Base-by-base conservation (phyloP, 768 basidiomycete species). In the Suillus tomentosus region DNA sequence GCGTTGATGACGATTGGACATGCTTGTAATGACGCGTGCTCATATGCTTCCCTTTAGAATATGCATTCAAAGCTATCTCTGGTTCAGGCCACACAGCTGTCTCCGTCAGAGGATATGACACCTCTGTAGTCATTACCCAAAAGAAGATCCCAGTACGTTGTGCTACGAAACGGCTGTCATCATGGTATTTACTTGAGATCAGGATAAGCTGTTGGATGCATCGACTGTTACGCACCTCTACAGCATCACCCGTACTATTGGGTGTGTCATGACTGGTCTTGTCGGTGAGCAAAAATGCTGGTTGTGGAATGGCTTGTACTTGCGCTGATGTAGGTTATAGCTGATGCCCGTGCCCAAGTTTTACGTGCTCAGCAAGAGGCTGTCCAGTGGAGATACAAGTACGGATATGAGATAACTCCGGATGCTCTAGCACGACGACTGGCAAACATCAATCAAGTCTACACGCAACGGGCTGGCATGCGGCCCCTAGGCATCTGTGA, bases 41-140 rank as follows among this genome's bases (percentile, higher is more conserved):
- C 65, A 64, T 36, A 24, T 27, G 62, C 62, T 66, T 40, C 61
- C 60, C 36, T 60, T 14, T 66, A 98, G 96, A 99, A 81, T 99
- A 99, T 84, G 96, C 97, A 34, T 99, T 99, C 89, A 99, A 99
- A 79, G 97, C 97, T 56, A 98, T 99, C 76, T 94, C 95, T 66
- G 95, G 94, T 62, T 95, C 95, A 1, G 96, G 95, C 1, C 94
- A 98, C 72, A 99, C 97, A 2, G 88, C 96, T 1, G 85, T 99
- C 59, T 85, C 96, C 19, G 91, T 99, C 53, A 82, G 96, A 71
- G 97, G 97, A 19, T 93, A 93, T 76, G 96, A 99, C 70, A 96
- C 95, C 6, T 84, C 91, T 5, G 95, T 99, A 9, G 92, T 98
- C 48, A 95, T 99, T 70, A 98, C 96, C 24, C 97, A 99, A 81